Evolutionary conservation across 2,329 filamentous ascomycete species (phyloP).

Genomic region (Plectosphaerella cucumerina): DNA sequence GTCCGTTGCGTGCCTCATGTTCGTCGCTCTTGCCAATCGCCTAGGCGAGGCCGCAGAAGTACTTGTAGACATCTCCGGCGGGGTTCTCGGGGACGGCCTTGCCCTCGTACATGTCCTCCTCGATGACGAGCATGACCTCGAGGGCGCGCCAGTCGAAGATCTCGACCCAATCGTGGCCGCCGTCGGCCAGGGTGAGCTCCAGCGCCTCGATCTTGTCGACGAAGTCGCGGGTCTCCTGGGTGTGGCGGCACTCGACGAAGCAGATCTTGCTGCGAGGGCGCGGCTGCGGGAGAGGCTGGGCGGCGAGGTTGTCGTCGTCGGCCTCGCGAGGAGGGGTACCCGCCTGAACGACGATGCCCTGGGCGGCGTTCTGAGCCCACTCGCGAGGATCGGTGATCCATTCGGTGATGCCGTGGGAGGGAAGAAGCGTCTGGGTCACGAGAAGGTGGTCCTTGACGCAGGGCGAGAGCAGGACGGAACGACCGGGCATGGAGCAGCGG

Average conservation of each 20-base stretch:
- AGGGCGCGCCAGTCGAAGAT: slow-evolving; percentile 46
- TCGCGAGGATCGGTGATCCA: slow-evolving; percentile 27
- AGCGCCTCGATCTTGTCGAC: slow-evolving; percentile 25
- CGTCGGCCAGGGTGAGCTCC: slow-evolving; percentile 19
- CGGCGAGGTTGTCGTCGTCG: background rate
- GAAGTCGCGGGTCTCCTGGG: slow-evolving; percentile 25
- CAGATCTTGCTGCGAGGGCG: slow-evolving; percentile 9
- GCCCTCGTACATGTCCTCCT: slow-evolving; percentile 17
- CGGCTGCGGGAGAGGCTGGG: background rate
- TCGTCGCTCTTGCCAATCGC: too few relatives aligned
- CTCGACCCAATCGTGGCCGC: slow-evolving; percentile 30
- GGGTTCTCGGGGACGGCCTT: too few relatives aligned
- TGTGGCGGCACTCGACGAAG: slow-evolving; percentile 32
- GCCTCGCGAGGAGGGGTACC: background rate
- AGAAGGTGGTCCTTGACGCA: slow-evolving; percentile 31
- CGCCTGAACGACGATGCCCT: too few relatives aligned
- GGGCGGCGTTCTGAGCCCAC: slow-evolving; percentile 22
- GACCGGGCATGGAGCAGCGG: slow-evolving; percentile 32
- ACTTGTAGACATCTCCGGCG: too few relatives aligned
- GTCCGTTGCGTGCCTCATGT: too few relatives aligned
- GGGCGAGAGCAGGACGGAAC: slow-evolving; percentile 35
- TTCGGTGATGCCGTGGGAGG: slow-evolving; percentile 34
- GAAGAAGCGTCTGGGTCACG: slow-evolving; percentile 33
- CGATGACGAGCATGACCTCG: slow-evolving; percentile 32
- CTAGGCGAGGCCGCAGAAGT: too few relatives aligned